Evolutionary conservation across 2,329 filamentous ascomycete species (phyloP).

Genomic region (Venturia oleaginea): DNA sequence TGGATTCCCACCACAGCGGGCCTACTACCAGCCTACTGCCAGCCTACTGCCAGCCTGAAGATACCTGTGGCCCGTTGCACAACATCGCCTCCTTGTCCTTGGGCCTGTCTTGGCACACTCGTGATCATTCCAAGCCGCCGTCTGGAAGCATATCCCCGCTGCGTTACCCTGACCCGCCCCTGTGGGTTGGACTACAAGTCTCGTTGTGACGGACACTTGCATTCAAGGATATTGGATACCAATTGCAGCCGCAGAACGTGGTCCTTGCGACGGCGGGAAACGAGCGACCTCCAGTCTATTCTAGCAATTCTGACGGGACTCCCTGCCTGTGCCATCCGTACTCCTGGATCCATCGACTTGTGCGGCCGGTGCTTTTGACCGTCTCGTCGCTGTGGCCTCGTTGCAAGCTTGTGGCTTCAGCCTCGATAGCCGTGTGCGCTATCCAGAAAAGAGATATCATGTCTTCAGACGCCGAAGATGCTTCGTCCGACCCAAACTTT

Average conservation of each 20-base stretch:
- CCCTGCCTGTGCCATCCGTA: background rate
- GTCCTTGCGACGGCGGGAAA: constrained; percentile 7
- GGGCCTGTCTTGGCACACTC: background rate
- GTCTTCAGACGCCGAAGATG: constrained; percentile 39
- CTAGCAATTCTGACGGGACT: background rate
- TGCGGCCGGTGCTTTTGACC: constrained; percentile 6
- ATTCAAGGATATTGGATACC: constrained; percentile 7
- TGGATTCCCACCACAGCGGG: background rate
- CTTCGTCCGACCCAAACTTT: constrained; percentile 39
- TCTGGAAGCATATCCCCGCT: constrained; percentile 7
- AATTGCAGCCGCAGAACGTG: constrained; percentile 10
- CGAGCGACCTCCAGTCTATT: background rate
- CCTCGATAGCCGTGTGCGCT: constrained; percentile 3
- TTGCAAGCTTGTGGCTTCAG: constrained; percentile 7
- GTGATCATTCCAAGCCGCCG: background rate
- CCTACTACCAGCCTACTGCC: too few relatives aligned
- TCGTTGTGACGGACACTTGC: constrained; percentile 7
- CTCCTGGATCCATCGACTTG: constrained; percentile 6
- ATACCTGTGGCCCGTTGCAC: constrained; percentile 6
- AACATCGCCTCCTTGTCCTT: constrained; percentile 4
- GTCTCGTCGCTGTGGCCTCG: background rate
- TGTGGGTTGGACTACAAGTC: constrained; percentile 6
- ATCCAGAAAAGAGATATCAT: constrained; percentile 31
- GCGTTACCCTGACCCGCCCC: constrained; percentile 1
- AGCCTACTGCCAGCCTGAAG: constrained; percentile 5